Conservation (phyloP, 345 rosid species). For the Firmiana major region DNA sequence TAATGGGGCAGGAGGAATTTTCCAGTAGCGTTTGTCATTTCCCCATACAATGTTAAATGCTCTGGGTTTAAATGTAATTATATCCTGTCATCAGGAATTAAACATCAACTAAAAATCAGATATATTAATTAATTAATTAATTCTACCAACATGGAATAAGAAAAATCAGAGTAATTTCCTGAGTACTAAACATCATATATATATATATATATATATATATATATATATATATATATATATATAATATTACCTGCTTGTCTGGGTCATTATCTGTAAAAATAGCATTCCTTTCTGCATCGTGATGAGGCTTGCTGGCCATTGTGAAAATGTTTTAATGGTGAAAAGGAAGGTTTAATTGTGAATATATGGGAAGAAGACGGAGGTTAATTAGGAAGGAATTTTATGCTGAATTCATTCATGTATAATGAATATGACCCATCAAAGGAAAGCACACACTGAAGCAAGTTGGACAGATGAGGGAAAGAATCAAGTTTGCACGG, state of each 20-base stretch:
- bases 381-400: not conserved
- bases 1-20: not conserved
- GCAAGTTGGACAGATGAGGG: not conserved
- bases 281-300: not conserved
- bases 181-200: not conserved
- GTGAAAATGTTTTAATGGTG: not conserved
- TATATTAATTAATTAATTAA: too few species aligned
- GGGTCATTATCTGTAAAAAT: too few species aligned
- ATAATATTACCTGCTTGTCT: not conserved
- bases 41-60: slow-evolving; percentile 24
- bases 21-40: slow-evolving; percentile 12
- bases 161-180: not conserved
- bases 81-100: not conserved
- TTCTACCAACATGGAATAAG: not conserved
- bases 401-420: not conserved
- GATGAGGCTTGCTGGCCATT: slow-evolving; percentile 17
- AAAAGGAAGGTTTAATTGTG: not conserved
- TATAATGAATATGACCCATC: not conserved
- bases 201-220: too few species aligned
- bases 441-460: not conserved
- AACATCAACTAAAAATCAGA: too few species aligned
- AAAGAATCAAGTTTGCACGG: not conserved
- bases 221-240: too few species aligned
- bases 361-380: not conserved
- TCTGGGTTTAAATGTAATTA: slow-evolving; percentile 4